Base-by-base conservation (phyloP, 2,329 filamentous ascomycete species). In the Huntiella decipiens region DNA sequence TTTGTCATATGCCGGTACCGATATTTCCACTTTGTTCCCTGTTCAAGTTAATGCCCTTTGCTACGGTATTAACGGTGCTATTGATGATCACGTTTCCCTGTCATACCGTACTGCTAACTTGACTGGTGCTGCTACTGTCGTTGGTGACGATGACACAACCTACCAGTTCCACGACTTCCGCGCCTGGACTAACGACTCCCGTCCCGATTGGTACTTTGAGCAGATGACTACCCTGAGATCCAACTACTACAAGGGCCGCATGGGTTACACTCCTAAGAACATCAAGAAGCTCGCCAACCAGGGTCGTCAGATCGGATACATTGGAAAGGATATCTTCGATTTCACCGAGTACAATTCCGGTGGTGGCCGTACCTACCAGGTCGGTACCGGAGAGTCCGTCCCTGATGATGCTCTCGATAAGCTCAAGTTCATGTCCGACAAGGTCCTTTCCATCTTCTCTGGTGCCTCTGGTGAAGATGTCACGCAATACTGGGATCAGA, bases 31-130 rank as follows among this genome's bases (percentile, higher is more conserved):
- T 35, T 70, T 98, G 8, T 98, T 98, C 64, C 91, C 92, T 0
- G 71, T 98, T 1, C 91, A 98, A 59, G 88, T 98, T 12, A 92
- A 81, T 4, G 86, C 88, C 38, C 70, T 98, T 34, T 98, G 91
- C 61, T 73, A 81, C 50, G 91, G 88, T 49, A 74, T 72, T 31
- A 68, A 77, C 52, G 82, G 80, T 16, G 57, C 56, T 1, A 65
- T 77, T 38, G 71, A 84, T 56, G 71, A 73, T 3, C 71, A 76
- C 37, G 83, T 98, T n/a, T 79, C 81, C 40, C 70, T 98, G 22
- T 81, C 88, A 60, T 96, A 88, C 63, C 77, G 77, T 52, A 74
- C 70, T 34, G 76, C 74, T 51, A 98, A 98, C 60, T 68, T 79
- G 46, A 74, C 76, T 11, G 79, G 79, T 13, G 71, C 74, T 10